Evolutionary conservation across 768 basidiomycete genomes (phyloP).

Genomic region (Thelephora aurantiotincta): DNA sequence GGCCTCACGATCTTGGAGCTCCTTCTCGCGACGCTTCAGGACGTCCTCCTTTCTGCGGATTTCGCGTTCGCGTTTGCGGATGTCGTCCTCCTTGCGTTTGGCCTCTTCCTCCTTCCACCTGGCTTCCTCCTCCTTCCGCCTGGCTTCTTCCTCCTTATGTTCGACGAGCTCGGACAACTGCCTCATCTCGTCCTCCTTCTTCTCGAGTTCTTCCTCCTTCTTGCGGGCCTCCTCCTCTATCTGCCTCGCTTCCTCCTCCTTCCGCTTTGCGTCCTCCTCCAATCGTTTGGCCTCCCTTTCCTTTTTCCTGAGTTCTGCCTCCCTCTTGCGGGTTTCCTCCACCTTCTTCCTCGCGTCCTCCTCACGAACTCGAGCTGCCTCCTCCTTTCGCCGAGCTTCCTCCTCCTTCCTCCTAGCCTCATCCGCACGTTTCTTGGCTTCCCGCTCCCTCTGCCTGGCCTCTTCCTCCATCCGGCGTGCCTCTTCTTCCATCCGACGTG

Average conservation of each 20-base stretch:
- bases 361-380: conserved; percentile 9
- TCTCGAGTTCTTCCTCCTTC: conserved; percentile 19
- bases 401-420: conserved; percentile 6
- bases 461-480: conserved; percentile 12
- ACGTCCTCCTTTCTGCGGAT: conserved; percentile 5
- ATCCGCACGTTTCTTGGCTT: conserved; percentile 8
- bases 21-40: too few species aligned
- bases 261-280: conserved; percentile 17
- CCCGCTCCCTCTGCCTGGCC: conserved; percentile 6
- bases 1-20: too few species aligned
- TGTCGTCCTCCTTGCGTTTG: conserved; percentile 17
- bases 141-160: conserved; percentile 23
- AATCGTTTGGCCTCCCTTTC: conserved; percentile 20
- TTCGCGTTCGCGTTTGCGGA: conserved; percentile 17
- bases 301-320: conserved; percentile 18
- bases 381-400: conserved; percentile 10
- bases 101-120: conserved; percentile 11
- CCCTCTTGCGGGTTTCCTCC: conserved; percentile 17
- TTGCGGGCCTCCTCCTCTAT: conserved; percentile 13
- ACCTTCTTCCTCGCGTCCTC: conserved; percentile 10
- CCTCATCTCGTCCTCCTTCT: conserved; percentile 16
- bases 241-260: conserved; percentile 19
- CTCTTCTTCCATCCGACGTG: conserved; percentile 12
- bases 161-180: conserved; percentile 18
- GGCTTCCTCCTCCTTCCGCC: conserved; percentile 14